Percentiles rank a stretch among this genome's conserved stretches.
Evolutionary conservation across 345 rosid species (phyloP).

Genomic region (Eucalyptus sp.): DNA sequence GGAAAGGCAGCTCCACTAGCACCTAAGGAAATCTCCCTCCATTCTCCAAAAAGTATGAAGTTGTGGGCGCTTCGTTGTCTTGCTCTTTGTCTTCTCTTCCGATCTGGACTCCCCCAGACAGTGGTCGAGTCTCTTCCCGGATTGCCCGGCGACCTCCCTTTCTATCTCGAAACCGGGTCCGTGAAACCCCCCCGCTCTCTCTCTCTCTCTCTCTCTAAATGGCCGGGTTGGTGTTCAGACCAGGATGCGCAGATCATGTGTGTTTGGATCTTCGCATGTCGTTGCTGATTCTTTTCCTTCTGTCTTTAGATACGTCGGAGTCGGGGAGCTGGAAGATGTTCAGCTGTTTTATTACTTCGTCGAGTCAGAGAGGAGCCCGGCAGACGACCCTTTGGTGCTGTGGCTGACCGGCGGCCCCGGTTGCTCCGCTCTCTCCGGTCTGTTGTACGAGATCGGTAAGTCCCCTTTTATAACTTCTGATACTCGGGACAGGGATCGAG

Average conservation of each 20-base stretch:
- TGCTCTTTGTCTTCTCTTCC: background rate
- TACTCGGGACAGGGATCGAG: background rate
- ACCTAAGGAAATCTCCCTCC: background rate
- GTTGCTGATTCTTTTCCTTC: background rate
- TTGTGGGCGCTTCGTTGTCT: background rate
- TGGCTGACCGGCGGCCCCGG: conserved; percentile 20
- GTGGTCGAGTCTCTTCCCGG: conserved; percentile 3
- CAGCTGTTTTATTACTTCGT: conserved; percentile 6
- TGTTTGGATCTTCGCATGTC: background rate
- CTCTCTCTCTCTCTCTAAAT: background rate
- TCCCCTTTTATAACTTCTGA: background rate
- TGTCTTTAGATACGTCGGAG: background rate
- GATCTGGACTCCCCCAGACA: background rate
- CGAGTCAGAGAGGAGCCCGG: conserved; percentile 5
- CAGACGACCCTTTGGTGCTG: conserved; percentile 3
- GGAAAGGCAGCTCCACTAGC: background rate
- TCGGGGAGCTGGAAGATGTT: conserved; percentile 1
- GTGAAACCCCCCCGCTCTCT: background rate
- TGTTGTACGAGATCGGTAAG: background rate
- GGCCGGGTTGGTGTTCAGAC: background rate
- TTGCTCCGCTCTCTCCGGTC: conserved; percentile 1
- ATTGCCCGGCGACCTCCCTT: conserved; percentile 6
- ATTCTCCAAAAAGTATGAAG: background rate
- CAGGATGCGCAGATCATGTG: background rate
- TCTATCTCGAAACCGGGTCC: conserved; percentile 8